Evolutionary conservation across 1,284 basidiomycete species (phyloP).

Genomic region (Sporisorium iseilematis-ciliati): DNA sequence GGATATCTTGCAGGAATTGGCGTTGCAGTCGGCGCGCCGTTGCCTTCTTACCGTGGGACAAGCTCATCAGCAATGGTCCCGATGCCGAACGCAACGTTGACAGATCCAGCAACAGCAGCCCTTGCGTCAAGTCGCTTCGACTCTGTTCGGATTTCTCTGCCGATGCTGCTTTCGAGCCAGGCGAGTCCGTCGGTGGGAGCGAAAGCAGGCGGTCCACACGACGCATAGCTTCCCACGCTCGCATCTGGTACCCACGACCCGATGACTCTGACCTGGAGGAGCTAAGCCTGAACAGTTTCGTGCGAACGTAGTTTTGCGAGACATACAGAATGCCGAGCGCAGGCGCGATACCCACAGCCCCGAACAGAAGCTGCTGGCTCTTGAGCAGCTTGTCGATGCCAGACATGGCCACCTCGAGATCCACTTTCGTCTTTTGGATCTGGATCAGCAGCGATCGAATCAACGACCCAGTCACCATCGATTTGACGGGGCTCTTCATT

Average conservation of each 20-base stretch:
- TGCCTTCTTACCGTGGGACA: conserved; percentile 45
- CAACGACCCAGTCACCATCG: conserved; percentile 83
- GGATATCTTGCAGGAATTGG: conserved; percentile 86
- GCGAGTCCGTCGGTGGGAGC: conserved; percentile 23
- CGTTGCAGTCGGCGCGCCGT: conserved; percentile 73
- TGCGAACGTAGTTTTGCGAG: conserved; percentile 71
- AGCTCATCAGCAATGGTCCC: conserved; percentile 45
- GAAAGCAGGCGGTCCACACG: conserved; percentile 69
- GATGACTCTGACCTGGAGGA: conserved; percentile 71
- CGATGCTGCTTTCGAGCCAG: not conserved
- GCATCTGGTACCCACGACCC: conserved; percentile 68
- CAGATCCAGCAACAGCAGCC: conserved; percentile 80
- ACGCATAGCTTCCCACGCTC: conserved; percentile 71
- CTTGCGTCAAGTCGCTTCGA: conserved; percentile 73
- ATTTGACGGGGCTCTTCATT: conserved; percentile 84
- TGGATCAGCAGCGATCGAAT: conserved; percentile 90
- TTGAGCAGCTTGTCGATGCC: conserved; percentile 92
- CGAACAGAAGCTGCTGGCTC: conserved; percentile 95
- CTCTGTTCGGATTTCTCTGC: not conserved
- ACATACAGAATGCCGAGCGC: conserved; percentile 84
- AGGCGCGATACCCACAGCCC: conserved; percentile 95
- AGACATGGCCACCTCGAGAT: conserved; percentile 86
- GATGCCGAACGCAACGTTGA: conserved; percentile 76
- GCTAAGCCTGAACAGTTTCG: conserved; percentile 74
- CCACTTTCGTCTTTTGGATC: conserved; percentile 96